Conservation (phyloP, 2,329 filamentous ascomycete genomes). For the Cordyceps tenuipes region DNA sequence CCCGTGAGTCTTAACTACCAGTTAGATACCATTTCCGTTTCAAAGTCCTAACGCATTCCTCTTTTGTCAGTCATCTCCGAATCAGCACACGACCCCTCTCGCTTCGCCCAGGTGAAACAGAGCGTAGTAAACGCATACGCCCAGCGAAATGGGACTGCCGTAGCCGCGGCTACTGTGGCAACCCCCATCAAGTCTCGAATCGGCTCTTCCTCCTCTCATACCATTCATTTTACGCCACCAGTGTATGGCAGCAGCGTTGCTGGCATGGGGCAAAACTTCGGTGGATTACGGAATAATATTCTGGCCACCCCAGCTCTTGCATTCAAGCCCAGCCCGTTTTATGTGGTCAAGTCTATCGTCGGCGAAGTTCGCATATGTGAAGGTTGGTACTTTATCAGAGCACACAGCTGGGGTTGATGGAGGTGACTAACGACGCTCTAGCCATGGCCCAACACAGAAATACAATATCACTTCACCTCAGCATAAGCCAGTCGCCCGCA, state of each 20-base stretch:
- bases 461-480: constrained; percentile 37
- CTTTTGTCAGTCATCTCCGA: constrained; percentile 33
- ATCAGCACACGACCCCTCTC: constrained; percentile 29
- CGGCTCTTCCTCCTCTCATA: constrained; percentile 10
- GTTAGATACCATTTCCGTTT: background rate
- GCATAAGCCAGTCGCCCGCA: constrained; percentile 41
- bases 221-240: constrained; percentile 9
- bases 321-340: constrained; percentile 77
- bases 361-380: constrained; percentile 61
- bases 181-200: constrained; percentile 14
- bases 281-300: constrained; percentile 14
- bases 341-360: constrained; percentile 58
- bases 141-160: constrained; percentile 22
- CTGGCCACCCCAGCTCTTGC: constrained; percentile 15
- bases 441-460: constrained; percentile 49
- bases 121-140: constrained; percentile 30
- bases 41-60: background rate
- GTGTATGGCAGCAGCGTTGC: constrained; percentile 5
- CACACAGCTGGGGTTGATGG: too few species aligned
- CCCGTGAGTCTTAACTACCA: constrained; percentile 50
- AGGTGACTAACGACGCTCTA: constrained; percentile 29
- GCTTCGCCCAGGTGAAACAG: constrained; percentile 36
- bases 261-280: constrained; percentile 4
- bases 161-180: constrained; percentile 11
- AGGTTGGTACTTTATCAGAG: constrained; percentile 40